Conservation (phyloP, 176 grass and related monocot genomes). For the Eragrostis curvula region DNA sequence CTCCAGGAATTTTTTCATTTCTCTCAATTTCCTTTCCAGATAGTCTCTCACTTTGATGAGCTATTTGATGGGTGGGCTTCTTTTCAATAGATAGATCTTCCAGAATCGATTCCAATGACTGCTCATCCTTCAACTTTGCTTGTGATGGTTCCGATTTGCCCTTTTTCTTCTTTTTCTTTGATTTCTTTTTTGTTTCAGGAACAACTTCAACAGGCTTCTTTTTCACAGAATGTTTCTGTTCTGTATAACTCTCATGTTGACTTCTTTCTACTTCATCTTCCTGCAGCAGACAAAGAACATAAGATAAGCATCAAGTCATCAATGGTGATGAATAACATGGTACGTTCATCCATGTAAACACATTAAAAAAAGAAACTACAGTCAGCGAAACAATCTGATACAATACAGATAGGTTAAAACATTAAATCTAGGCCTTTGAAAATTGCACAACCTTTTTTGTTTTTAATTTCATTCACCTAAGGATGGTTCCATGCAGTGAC, state of each 20-base stretch:
- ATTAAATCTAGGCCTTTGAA: background rate
- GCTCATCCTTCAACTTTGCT: slow-evolving; percentile 52
- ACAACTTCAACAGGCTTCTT: slow-evolving; percentile 35
- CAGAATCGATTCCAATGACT: slow-evolving; percentile 73
- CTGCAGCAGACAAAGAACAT: slow-evolving; percentile 44
- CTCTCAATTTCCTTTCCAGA: slow-evolving; percentile 54
- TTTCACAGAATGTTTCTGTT: slow-evolving; percentile 45
- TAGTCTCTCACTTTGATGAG: slow-evolving; percentile 46
- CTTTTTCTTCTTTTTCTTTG: slow-evolving; percentile 99
- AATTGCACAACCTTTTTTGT: background rate
- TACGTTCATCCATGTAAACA: background rate
- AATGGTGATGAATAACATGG: background rate
- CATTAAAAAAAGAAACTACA: background rate
- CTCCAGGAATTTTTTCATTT: slow-evolving; percentile 31
- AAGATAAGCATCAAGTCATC: slow-evolving; percentile 4
- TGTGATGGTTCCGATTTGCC: slow-evolving; percentile 48
- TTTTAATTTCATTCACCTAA: background rate
- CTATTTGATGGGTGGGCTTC: slow-evolving; percentile 40
- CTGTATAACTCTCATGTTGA: slow-evolving; percentile 41
- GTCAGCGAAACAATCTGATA: background rate
- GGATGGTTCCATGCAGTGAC: background rate
- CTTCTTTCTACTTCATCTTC: slow-evolving; percentile 70
- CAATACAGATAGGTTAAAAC: background rate
- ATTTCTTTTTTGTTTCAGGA: slow-evolving; percentile 73
- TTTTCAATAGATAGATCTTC: slow-evolving; percentile 79